These are phyloP conservation scores for Saccharomyces uvarum DNA, from an alignment of 1,139 yeast species.

Conservation along the genomic window DNA sequence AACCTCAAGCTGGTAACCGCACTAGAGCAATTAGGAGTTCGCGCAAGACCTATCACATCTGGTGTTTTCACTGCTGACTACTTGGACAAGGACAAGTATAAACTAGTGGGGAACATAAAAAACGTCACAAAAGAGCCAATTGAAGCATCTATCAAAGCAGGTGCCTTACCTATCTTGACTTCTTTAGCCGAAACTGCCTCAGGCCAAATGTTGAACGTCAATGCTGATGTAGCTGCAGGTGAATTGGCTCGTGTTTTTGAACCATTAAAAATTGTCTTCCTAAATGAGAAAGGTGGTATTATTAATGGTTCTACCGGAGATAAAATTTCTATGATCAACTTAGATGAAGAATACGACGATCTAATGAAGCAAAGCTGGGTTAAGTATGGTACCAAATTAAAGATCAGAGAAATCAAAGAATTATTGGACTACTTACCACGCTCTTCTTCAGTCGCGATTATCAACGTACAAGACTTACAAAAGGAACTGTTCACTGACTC, in stretches of 20 bases:
- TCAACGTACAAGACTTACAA: constrained; percentile 88
- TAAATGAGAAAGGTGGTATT: constrained; percentile 96
- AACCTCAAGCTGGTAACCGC: constrained; percentile 92
- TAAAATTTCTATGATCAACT: constrained; percentile 78
- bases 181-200: constrained; percentile 93
- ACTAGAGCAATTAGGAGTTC: constrained; percentile 90
- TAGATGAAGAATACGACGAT: constrained; percentile 92
- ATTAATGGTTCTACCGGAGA: constrained; percentile 89
- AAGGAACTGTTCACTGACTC: constrained; percentile 96
- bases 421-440: constrained; percentile 89
- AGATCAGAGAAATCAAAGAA: constrained; percentile 93
- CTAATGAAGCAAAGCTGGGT: constrained; percentile 94
- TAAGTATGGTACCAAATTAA: constrained; percentile 93
- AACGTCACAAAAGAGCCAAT: constrained; percentile 84
- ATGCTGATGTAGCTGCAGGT: constrained; percentile 98
- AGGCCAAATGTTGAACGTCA: constrained; percentile 93
- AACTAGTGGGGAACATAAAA: constrained; percentile 83
- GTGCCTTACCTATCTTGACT: constrained; percentile 92
- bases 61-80: constrained; percentile 95
- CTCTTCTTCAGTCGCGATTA: constrained; percentile 95
- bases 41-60: constrained; percentile 96
- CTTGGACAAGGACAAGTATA: constrained; percentile 82
- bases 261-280: constrained; percentile 90
- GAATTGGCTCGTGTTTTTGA: constrained; percentile 94
- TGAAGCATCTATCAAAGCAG: constrained; percentile 92